A percentile compares a stretch with the other conserved stretches of the same genome.
phyloP scores from a whole-genome alignment of 2,329 filamentous ascomycete genomes.

The Aspergillus puulaauensis region DNA sequence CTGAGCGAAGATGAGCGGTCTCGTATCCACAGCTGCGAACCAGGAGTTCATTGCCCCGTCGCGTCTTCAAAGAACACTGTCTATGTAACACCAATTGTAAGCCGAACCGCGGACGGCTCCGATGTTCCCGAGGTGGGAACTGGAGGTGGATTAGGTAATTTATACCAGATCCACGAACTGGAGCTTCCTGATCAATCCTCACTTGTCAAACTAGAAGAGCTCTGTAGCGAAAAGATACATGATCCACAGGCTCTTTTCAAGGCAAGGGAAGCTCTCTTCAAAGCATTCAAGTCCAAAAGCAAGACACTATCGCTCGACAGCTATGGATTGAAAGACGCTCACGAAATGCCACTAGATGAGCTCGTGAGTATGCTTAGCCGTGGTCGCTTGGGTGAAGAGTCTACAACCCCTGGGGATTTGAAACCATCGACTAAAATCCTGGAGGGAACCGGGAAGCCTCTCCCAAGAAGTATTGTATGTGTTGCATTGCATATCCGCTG shows the following conservation, averaged over 20 bases:
- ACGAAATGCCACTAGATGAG: conserved; percentile 37
- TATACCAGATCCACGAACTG: conserved; percentile 67
- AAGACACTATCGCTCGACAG: conserved; percentile 38
- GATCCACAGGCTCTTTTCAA: conserved; percentile 28
- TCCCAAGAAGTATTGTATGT: conserved; percentile 38
- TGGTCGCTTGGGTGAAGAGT: conserved; percentile 12
- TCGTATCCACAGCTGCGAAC: conserved; percentile 84
- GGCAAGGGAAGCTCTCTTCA: conserved; percentile 29
- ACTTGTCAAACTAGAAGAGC: conserved; percentile 53
- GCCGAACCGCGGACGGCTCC: conserved; percentile 55
- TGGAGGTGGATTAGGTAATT: conserved; percentile 75
- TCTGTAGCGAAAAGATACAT: conserved; percentile 48
- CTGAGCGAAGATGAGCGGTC: conserved; percentile 63
- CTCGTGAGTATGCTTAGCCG: conserved; percentile 34
- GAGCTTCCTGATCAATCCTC: conserved; percentile 53
- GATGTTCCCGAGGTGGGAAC: conserved; percentile 72
- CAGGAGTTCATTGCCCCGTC: conserved; percentile 52
- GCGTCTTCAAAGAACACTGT: conserved; percentile 57
- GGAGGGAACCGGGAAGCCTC: conserved; percentile 6
- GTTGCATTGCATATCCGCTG: not conserved
- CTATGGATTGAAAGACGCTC: conserved; percentile 38
- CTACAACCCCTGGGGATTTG: not conserved
- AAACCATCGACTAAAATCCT: not conserved
- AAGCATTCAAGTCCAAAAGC: conserved; percentile 34
- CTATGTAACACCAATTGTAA: conserved; percentile 76